Evolutionary conservation across 345 rosid species (phyloP).

Genomic region (Streptanthus diversifolius): DNA sequence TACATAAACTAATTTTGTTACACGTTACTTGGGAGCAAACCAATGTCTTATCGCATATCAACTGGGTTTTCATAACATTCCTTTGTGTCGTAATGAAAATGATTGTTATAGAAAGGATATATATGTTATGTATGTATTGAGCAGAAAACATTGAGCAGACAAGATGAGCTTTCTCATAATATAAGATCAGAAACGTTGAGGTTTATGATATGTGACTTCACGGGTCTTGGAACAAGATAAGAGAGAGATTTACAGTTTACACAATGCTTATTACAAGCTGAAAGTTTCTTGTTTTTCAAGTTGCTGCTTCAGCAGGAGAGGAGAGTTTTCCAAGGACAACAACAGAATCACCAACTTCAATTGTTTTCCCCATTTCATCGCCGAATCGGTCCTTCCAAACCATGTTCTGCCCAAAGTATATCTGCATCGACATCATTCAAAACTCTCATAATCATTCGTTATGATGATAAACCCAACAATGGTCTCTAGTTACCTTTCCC

Average conservation of each 20-base stretch:
- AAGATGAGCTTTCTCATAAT: no score
- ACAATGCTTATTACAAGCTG: background rate
- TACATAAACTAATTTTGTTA: no score
- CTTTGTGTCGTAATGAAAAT: no score
- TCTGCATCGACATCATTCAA: constrained; percentile 37
- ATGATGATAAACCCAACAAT: background rate
- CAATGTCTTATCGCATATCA: no score
- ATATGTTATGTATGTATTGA: no score
- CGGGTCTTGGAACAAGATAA: no score
- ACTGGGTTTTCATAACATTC: no score
- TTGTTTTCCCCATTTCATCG: constrained; percentile 40
- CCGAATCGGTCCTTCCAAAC: constrained; percentile 50
- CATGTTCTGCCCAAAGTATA: constrained; percentile 61
- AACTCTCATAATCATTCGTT: background rate
- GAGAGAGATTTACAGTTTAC: background rate
- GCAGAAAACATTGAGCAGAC: no score
- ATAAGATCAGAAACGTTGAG: no score
- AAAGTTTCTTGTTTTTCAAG: constrained; percentile 41
- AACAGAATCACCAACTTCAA: constrained; percentile 71
- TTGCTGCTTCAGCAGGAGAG: constrained; percentile 68
- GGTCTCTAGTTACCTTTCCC: constrained; percentile 53
- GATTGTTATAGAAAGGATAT: no score
- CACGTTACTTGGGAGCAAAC: no score
- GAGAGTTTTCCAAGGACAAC: constrained; percentile 35
- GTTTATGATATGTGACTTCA: no score